A percentile compares a stretch with the other conserved stretches of the same genome.
These are phyloP conservation scores for Claviceps maximensis DNA, from an alignment of 2,329 filamentous ascomycete genomes.

Conservation along the genomic window DNA sequence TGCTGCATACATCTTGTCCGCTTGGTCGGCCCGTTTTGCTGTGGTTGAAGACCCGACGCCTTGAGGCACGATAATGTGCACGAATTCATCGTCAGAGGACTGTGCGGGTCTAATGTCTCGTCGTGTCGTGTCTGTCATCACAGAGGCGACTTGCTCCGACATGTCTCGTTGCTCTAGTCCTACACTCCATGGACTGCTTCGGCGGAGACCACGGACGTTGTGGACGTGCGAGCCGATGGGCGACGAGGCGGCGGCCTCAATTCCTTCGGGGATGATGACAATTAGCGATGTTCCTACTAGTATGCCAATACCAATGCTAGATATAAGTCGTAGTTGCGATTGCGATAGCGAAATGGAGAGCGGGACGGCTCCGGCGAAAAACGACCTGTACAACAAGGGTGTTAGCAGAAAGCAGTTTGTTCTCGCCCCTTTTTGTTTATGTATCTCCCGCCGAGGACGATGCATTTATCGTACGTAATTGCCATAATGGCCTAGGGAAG, in stretches of 20 bases:
- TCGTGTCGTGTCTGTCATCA: conserved; percentile 5
- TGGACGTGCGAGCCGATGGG: conserved; percentile 26
- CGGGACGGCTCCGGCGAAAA: conserved; percentile 81
- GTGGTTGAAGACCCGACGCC: background rate
- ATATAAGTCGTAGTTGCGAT: conserved; percentile 77
- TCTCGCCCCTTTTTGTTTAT: background rate
- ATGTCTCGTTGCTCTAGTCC: conserved; percentile 14
- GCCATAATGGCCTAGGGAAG: conserved; percentile 39
- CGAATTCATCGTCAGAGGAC: background rate
- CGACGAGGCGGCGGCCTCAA: conserved; percentile 70
- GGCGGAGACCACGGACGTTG: conserved; percentile 19
- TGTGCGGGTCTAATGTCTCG: background rate
- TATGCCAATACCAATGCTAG: conserved; percentile 84
- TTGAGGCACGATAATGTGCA: background rate
- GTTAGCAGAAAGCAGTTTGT: background rate
- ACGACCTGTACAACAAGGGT: conserved; percentile 51
- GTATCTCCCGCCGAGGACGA: background rate
- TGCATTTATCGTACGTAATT: conserved; percentile 19
- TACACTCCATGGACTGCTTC: conserved; percentile 19
- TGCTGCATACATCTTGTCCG: background rate
- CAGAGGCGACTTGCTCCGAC: conserved; percentile 10
- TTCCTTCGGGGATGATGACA: conserved; percentile 93
- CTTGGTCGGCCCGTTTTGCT: background rate
- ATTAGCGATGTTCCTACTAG: conserved; percentile 90
- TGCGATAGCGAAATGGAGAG: conserved; percentile 78